Conservation (phyloP, 352 stramenopile genomes). For the Globisporangium barbulae region DNA sequence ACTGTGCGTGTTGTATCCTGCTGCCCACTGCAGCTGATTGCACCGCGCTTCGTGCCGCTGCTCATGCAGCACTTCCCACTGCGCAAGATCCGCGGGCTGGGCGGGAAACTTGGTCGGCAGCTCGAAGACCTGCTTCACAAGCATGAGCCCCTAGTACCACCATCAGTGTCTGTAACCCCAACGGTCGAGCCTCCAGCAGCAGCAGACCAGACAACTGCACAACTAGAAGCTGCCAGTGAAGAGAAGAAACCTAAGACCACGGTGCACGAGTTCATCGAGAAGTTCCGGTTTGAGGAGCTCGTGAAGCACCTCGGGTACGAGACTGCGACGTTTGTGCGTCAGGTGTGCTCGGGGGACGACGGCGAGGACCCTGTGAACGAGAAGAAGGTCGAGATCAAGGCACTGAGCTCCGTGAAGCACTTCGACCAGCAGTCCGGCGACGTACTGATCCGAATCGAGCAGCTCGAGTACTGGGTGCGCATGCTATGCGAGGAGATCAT, state of each 20-base stretch:
- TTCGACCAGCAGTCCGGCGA: conserved; percentile 66
- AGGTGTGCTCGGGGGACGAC: conserved; percentile 63
- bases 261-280: conserved; percentile 49
- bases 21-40: conserved; percentile 34
- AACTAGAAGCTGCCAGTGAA: not conserved
- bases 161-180: not conserved
- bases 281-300: conserved; percentile 50
- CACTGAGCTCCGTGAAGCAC: conserved; percentile 73
- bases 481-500: conserved; percentile 75
- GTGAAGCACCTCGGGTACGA: conserved; percentile 55
- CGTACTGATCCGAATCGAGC: conserved; percentile 37
- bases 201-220: conserved; percentile 3
- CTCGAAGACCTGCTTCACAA: conserved; percentile 59
- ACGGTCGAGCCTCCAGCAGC: not conserved
- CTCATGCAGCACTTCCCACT: conserved; percentile 75
- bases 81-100: conserved; percentile 69
- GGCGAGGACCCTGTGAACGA: conserved; percentile 67
- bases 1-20: not conserved
- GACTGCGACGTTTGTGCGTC: conserved; percentile 49
- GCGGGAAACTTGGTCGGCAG: conserved; percentile 73
- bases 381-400: conserved; percentile 64
- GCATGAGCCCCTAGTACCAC: conserved; percentile 7
- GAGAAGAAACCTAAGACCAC: conserved; percentile 29
- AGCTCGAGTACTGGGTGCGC: conserved; percentile 75
- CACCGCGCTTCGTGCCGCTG: conserved; percentile 50